These are phyloP conservation scores for Lasiosphaeris hirsuta DNA, from an alignment of 495 filamentous ascomycete genomes.

Conservation along the genomic window DNA sequence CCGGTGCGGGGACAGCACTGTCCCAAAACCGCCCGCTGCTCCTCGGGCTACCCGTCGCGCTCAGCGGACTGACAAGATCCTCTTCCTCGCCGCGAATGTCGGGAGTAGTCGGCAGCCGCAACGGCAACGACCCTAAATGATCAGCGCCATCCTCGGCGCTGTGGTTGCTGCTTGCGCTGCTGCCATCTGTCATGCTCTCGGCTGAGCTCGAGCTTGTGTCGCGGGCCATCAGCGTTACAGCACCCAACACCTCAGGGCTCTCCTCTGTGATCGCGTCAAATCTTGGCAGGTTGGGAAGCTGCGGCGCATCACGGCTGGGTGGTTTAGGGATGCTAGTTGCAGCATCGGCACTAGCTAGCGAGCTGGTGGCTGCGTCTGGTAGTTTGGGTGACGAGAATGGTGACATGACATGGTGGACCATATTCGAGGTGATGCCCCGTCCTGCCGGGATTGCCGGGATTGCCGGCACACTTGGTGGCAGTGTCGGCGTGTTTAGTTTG, in stretches of 20 bases:
- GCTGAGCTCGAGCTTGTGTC: constrained; percentile 22
- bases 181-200: constrained; percentile 35
- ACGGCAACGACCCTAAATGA: background rate
- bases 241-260: constrained; percentile 2
- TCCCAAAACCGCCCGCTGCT: background rate
- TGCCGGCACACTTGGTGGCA: background rate
- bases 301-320: constrained; percentile 14
- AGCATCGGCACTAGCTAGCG: background rate
- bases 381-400: constrained; percentile 18
- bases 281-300: constrained; percentile 22
- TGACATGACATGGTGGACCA: constrained; percentile 24
- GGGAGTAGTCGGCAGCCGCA: constrained; percentile 1
- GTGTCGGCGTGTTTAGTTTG: background rate
- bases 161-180: constrained; percentile 30
- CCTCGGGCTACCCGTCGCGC: constrained; percentile 15
- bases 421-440: constrained; percentile 24
- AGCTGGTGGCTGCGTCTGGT: constrained; percentile 2
- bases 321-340: constrained; percentile 14
- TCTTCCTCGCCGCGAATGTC: constrained; percentile 13
- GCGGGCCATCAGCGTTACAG: constrained; percentile 13
- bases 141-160: constrained; percentile 21
- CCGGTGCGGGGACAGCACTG: background rate
- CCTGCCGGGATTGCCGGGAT: constrained; percentile 19
- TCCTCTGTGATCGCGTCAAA: constrained; percentile 29
- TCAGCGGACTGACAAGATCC: constrained; percentile 25